Evolutionary conservation across 352 stramenopile genomes (phyloP), one percentile per base, ranked within the genome.

Genomic region (Globisporangium camurandrum): DNA sequence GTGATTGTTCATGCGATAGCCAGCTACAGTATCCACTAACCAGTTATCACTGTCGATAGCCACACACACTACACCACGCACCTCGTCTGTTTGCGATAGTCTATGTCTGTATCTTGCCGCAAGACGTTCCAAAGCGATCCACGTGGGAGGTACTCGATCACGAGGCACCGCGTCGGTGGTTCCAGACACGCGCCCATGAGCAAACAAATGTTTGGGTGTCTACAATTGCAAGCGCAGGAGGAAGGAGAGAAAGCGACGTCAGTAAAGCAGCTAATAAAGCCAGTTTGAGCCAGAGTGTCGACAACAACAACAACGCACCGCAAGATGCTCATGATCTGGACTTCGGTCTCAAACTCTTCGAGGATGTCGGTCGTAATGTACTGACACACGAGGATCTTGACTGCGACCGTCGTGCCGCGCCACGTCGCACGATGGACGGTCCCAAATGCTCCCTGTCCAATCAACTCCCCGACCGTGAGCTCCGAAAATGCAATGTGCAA

Each of bases 281-380:
- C n/a, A n/a, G n/a, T n/a, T n/a, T n/a, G n/a, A n/a, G n/a, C n/a
- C n/a, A n/a, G n/a, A n/a, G n/a, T n/a, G n/a, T n/a, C n/a, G n/a
- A n/a, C n/a, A n/a, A n/a, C n/a, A n/a, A n/a, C n/a, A n/a, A n/a
- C n/a, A 33, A 20, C 17, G 34, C 69, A 93, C 82, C 82, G 67
- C 54, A 93, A 61, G 39, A 93, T 90, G 62, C 79, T 93, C 82
- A 93, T 93, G 62, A 93, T 90, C 69, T 93, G 77, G 51, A 93
- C 82, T 60, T 93, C 82, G 1, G 82, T 86, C 51, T 91, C 82
- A 40, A 93, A 93, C 46, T 93, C 82, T 64, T 90, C 80, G 34
- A 93, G 55, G 28, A 93, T 86, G 42, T 93, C 83, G n/a, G 68
- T 62, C 1, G 80, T 92, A 33, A 93, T 50, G 51, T 92, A 71